phyloP scores from a whole-genome alignment of 2,329 filamentous ascomycete species.

The Diaporthe sp. region DNA sequence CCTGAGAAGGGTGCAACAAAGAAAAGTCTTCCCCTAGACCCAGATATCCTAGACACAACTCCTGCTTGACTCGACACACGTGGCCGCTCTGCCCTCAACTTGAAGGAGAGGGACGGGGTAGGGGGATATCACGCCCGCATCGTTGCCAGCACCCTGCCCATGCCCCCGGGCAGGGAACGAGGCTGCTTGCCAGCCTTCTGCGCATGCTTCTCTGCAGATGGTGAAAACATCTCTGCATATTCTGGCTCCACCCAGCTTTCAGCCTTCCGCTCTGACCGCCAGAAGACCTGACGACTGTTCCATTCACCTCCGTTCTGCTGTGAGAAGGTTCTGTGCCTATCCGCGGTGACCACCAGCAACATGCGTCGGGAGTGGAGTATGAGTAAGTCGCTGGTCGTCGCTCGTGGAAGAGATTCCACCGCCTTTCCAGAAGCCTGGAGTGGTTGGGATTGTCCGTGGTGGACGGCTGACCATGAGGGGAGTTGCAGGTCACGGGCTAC shows the following conservation, averaged over 20 bases:
- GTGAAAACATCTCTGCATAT: slow-evolving; percentile 36
- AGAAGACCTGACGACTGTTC: slow-evolving; percentile 34
- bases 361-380: slow-evolving; percentile 37
- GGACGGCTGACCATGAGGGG: slow-evolving; percentile 49
- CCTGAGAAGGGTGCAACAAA: slow-evolving; percentile 62
- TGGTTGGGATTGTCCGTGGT: slow-evolving; percentile 46
- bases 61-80: slow-evolving; percentile 70
- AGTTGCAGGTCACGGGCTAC: slow-evolving; percentile 54
- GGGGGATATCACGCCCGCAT: slow-evolving; percentile 26
- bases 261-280: slow-evolving; percentile 44
- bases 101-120: slow-evolving; percentile 37
- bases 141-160: slow-evolving; percentile 26
- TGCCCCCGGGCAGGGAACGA: slow-evolving; percentile 29
- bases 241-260: slow-evolving; percentile 36
- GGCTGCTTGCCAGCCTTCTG: slow-evolving; percentile 37
- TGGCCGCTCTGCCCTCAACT: slow-evolving; percentile 55
- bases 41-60: slow-evolving; percentile 52
- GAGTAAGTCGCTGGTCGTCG: slow-evolving; percentile 3
- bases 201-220: slow-evolving; percentile 42
- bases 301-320: slow-evolving; percentile 46
- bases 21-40: slow-evolving; percentile 54
- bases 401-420: slow-evolving; percentile 50
- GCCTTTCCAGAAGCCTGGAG: slow-evolving; percentile 57
- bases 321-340: slow-evolving; percentile 54
- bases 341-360: slow-evolving; percentile 45